A percentile compares a stretch with the other conserved stretches of the same genome.
These are phyloP conservation scores for Patellaria atrata DNA, from an alignment of 495 filamentous ascomycete genomes.

Conservation along the genomic window DNA sequence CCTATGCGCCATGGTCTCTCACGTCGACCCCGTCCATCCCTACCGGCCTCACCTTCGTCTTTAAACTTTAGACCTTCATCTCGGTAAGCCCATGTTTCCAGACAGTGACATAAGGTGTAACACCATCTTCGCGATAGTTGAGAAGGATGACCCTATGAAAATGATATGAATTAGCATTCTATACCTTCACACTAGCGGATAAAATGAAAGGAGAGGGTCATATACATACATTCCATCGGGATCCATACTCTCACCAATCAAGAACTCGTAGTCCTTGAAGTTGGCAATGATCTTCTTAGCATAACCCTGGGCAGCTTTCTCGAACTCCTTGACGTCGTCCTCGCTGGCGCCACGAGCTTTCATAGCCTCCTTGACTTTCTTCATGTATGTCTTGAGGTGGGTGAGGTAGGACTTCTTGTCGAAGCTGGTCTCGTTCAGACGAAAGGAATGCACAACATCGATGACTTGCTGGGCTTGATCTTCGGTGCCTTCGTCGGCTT, in stretches of 20 bases:
- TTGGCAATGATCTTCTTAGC: conserved; percentile 65
- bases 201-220: background rate
- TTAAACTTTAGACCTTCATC: conserved; percentile 75
- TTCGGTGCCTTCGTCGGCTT: conserved; percentile 55
- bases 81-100: conserved; percentile 92
- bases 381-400: conserved; percentile 86
- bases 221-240: conserved; percentile 70
- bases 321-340: conserved; percentile 58
- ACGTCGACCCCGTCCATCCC: too few species aligned
- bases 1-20: too few species aligned
- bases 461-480: conserved; percentile 66
- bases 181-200: too few species aligned
- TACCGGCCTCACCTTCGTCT: too few species aligned
- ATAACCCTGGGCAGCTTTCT: conserved; percentile 52
- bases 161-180: conserved; percentile 7
- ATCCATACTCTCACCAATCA: conserved; percentile 81
- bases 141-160: conserved; percentile 67
- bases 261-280: conserved; percentile 93
- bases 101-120: conserved; percentile 74
- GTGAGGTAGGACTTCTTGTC: conserved; percentile 72
- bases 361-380: conserved; percentile 59
- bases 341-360: conserved; percentile 43
- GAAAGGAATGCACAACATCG: conserved; percentile 89
- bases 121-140: conserved; percentile 93
- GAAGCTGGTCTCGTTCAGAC: conserved; percentile 57